Conservation (phyloP, 805 yeast genomes). For the Schizosaccharomyces lindneri region DNA sequence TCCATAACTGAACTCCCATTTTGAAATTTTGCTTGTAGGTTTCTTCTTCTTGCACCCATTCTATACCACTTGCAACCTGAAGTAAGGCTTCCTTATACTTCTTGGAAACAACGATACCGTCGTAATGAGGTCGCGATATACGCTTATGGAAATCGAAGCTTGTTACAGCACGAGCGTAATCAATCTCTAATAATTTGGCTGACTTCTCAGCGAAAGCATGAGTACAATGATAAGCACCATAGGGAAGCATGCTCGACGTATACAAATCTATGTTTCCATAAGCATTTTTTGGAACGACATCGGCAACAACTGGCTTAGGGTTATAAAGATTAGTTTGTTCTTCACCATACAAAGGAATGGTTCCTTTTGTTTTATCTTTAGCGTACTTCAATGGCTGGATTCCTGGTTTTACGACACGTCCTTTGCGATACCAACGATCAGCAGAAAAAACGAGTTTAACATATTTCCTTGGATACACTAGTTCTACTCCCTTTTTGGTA, state of each 20-base stretch:
- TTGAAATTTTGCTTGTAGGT: not conserved
- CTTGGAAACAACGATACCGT: conserved; percentile 51
- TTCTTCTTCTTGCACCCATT: not conserved
- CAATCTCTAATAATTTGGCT: conserved; percentile 42
- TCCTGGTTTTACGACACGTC: conserved; percentile 50
- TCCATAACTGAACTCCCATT: not conserved
- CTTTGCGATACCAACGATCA: conserved; percentile 65
- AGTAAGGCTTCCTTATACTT: conserved; percentile 36
- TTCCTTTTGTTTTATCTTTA: not conserved
- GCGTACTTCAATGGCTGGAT: conserved; percentile 33
- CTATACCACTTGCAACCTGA: conserved; percentile 15
- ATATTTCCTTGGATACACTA: conserved; percentile 36
- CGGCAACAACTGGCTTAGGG: conserved; percentile 43
- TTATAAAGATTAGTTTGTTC: conserved; percentile 49
- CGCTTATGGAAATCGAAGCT: conserved; percentile 44
- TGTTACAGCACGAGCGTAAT: conserved; percentile 58
- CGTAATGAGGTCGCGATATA: conserved; percentile 34
- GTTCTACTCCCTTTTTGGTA: conserved; percentile 17
- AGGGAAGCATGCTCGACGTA: conserved; percentile 58
- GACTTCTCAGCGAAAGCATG: conserved; percentile 33
- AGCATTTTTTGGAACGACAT: conserved; percentile 46
- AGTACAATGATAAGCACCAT: conserved; percentile 41
- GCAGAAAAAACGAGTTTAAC: conserved; percentile 45
- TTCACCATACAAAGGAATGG: conserved; percentile 38
- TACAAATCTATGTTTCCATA: conserved; percentile 71